These are phyloP conservation scores for Coemansia sp. DNA, from an alignment of 192 early-diverging fungal species.

Conservation along the genomic window DNA sequence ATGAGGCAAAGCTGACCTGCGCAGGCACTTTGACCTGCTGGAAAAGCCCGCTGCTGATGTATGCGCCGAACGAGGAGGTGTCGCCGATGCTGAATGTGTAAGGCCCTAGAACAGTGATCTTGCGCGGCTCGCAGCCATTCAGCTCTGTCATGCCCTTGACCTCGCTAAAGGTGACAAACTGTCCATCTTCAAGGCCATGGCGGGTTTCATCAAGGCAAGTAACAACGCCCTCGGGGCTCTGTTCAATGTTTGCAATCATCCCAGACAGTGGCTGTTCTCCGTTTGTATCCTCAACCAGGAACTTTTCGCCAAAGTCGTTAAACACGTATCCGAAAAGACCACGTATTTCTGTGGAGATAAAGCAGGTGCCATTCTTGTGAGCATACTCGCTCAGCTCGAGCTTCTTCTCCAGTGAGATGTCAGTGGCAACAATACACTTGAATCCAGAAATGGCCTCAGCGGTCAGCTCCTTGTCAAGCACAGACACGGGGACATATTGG, in stretches of 20 bases:
- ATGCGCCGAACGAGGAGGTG: constrained; percentile 70
- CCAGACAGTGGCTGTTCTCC: constrained; percentile 92
- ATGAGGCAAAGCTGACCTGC: constrained; percentile 72
- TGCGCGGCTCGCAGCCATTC: constrained; percentile 76
- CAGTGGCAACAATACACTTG: constrained; percentile 86
- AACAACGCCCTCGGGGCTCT: constrained; percentile 80
- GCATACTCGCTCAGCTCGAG: constrained; percentile 84
- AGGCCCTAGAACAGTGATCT: constrained; percentile 85
- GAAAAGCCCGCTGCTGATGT: constrained; percentile 86
- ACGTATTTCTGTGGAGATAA: constrained; percentile 83
- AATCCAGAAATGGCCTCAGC: constrained; percentile 62
- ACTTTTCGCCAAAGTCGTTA: constrained; percentile 94
- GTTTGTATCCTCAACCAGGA: constrained; percentile 81
- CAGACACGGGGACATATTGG: constrained; percentile 91
- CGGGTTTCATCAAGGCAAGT: constrained; percentile 95
- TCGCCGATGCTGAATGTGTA: constrained; percentile 98
- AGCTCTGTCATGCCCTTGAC: constrained; percentile 90
- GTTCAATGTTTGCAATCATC: constrained; percentile 84
- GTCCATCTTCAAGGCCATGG: constrained; percentile 97
- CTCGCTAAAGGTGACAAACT: constrained; percentile 92
- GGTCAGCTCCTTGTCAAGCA: constrained; percentile 76
- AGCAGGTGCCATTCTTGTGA: constrained; percentile 70
- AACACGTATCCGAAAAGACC: constrained; percentile 94
- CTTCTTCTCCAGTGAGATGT: constrained; percentile 72
- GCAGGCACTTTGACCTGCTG: constrained; percentile 95